Percentiles rank a stretch among this genome's conserved stretches.
phyloP scores from a whole-genome alignment of 345 rosid species.

The Eucalyptus marginata region DNA sequence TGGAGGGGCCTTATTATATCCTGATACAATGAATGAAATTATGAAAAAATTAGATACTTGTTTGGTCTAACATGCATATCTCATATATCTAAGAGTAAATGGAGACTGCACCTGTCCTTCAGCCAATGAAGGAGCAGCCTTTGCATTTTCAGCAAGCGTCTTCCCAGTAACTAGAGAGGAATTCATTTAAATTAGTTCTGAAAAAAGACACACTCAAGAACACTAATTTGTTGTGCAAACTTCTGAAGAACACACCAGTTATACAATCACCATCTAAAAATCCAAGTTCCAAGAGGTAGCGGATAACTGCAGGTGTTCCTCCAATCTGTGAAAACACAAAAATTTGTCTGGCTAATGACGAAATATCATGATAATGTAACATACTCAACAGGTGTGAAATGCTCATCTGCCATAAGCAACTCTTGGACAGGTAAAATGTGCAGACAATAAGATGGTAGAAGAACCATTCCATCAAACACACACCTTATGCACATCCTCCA shows the following conservation, averaged over 20 bases:
- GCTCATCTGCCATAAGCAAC: neutral
- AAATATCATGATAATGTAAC: neutral
- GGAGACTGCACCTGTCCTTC: constrained; percentile 60
- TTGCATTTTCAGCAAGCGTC: constrained; percentile 77
- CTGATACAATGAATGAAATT: constrained; percentile 16
- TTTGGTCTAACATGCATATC: neutral
- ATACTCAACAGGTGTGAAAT: neutral
- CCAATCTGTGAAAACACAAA: constrained; percentile 35
- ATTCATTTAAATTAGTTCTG: neutral
- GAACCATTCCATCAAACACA: neutral
- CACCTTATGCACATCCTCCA: constrained; percentile 97
- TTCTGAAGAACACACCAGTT: constrained; percentile 40
- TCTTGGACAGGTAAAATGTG: neutral
- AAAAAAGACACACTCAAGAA: neutral
- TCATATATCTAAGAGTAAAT: neutral
- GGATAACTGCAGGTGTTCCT: constrained; percentile 71
- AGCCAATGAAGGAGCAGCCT: constrained; percentile 50
- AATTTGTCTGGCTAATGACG: neutral
- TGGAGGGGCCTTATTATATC: constrained; percentile 62
- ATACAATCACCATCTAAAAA: constrained; percentile 60
- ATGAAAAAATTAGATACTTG: neutral
- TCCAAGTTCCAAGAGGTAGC: constrained; percentile 53
- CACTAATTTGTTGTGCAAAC: neutral
- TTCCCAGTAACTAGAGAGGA: constrained; percentile 71
- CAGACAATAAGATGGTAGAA: neutral